Evolutionary conservation across 192 early-diverging fungal species (phyloP).

Genomic region (Coemansia guatemalensis): DNA sequence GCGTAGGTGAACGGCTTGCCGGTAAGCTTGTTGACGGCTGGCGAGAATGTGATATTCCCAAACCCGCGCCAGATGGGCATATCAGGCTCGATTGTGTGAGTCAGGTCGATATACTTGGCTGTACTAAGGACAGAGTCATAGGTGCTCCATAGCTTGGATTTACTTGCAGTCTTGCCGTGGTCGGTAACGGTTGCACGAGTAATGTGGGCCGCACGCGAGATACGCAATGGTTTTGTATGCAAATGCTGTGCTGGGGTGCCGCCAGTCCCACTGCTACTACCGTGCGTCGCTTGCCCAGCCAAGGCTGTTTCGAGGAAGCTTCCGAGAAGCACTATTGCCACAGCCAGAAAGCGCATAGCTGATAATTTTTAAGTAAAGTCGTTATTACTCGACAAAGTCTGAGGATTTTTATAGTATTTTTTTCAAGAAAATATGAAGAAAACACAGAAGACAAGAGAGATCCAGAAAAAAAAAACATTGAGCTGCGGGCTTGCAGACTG

Average conservation of each 20-base stretch:
- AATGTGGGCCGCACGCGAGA: neutral
- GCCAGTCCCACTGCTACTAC: neutral
- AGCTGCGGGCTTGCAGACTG: neutral
- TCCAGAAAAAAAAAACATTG: neutral
- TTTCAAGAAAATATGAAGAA: neutral
- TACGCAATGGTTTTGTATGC: neutral
- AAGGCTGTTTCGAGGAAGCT: neutral
- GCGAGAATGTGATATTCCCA: constrained; percentile 51
- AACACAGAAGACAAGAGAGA: neutral
- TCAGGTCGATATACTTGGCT: constrained; percentile 53
- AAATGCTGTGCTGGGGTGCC: neutral
- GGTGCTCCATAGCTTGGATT: constrained; percentile 21
- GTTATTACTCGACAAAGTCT: neutral
- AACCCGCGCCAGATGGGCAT: constrained; percentile 59
- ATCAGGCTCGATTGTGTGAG: constrained; percentile 53
- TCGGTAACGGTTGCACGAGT: neutral
- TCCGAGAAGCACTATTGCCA: neutral
- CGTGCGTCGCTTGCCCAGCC: neutral
- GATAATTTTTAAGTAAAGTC: neutral
- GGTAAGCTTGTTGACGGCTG: constrained; percentile 39
- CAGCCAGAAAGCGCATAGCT: constrained; percentile 2
- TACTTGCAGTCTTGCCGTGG: neutral
- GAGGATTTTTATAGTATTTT: neutral
- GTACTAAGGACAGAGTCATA: constrained; percentile 29
- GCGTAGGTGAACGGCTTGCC: constrained; percentile 48